Evolutionary conservation across 352 stramenopile genomes (phyloP).

Genomic region (Globisporangium cystogenes): DNA sequence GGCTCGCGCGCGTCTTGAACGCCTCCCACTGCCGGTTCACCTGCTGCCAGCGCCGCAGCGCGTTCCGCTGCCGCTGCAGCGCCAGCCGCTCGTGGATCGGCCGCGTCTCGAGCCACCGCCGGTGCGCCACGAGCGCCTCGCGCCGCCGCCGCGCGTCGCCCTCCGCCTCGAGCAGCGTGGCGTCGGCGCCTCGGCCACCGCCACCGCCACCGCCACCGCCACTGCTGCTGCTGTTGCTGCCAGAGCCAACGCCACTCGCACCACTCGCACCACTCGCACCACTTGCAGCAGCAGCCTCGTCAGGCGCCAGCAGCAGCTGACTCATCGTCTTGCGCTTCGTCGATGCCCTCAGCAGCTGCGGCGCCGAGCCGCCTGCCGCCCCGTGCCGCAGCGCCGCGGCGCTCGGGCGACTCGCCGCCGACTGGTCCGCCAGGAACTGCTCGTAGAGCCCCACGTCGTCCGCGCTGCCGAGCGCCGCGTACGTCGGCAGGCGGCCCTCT

Average conservation of each 20-base stretch:
- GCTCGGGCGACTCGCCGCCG: constrained; percentile 15
- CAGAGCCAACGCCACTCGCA: background rate
- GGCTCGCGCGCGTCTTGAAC: constrained; percentile 56
- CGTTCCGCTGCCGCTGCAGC: constrained; percentile 64
- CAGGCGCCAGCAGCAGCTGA: too few relatives aligned
- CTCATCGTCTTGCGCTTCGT: constrained; percentile 36
- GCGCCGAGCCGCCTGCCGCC: background rate
- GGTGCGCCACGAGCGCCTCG: constrained; percentile 37
- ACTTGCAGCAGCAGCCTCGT: background rate
- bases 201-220: too few relatives aligned
- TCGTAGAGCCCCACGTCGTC: constrained; percentile 60
- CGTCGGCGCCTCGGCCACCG: too few relatives aligned
- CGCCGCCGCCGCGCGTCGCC: constrained; percentile 35
- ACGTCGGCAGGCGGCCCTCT: constrained; percentile 41
- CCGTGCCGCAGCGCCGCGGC: constrained; percentile 22
- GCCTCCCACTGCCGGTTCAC: constrained; percentile 65
- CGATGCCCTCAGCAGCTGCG: constrained; percentile 23
- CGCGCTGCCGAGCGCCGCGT: constrained; percentile 51
- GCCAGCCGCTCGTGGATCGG: constrained; percentile 66
- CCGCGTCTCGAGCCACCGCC: constrained; percentile 62
- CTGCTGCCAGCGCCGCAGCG: constrained; percentile 60
- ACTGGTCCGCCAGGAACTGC: constrained; percentile 48
- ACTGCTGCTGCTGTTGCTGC: background rate
- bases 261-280: background rate
- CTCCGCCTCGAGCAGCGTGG: constrained; percentile 25